Evolutionary conservation across 768 basidiomycete genomes (phyloP), one percentile per base, ranked within the genome.

Genomic region (Pholiota molesta): DNA sequence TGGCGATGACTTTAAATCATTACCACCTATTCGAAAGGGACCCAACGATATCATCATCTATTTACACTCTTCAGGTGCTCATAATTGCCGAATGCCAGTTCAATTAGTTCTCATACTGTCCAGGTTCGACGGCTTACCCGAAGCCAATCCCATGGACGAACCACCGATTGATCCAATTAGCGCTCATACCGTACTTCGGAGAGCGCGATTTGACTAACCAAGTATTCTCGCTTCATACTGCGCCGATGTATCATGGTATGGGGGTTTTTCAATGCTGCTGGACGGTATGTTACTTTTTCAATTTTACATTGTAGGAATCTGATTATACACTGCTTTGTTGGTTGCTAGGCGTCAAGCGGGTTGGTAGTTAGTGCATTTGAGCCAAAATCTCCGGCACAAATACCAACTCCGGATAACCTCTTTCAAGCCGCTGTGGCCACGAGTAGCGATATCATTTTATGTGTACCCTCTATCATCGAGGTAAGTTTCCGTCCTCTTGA

Each of bases 111-210:
- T 21, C 4, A 47, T 29, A 17, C 17, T 9, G 3, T 47, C 3
- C 29, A 57, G 56, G 56, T 29, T 57, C 56, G 7, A 57, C 56
- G 26, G 40, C 56, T 35, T 59, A 47, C 31, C 54, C 54, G 1
- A 63, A 63, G 39, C 49, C 44, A 28, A 63, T 63, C 21, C 54
- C 62, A 5, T 60, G 54, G 52, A 60, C 62, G 6, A 54, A 63
- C 26, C 23, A 11, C 13, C 44, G 44, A 10, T 49, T 49, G 5
- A 2, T 37, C 13, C n/a, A 59, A 51, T 8, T 45, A n/a, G 7
- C 40, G 4, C 13, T 63, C 0, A 9, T 55, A 1, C 58, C 58
- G 17, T 60, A 44, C 39, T 63, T 55, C 23, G 62, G 62, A 14
- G 58, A 60, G 16, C 52, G 53, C n/a, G 62, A 63, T 29, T n/a